phyloP scores from a whole-genome alignment of 1,139 yeast species.

The Yamadazyma dendronema region DNA sequence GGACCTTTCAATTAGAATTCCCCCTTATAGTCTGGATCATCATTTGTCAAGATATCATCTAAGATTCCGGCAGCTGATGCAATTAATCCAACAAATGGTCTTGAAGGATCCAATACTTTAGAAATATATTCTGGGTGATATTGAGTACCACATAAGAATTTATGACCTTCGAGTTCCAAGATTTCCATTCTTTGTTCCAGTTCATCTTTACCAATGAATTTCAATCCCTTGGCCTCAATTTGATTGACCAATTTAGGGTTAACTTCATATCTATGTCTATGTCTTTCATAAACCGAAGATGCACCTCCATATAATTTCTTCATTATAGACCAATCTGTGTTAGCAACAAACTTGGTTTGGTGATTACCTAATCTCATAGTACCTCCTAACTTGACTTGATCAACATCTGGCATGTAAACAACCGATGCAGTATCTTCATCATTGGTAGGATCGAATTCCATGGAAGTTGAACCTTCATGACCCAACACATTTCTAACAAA shows the following conservation, averaged over 20 bases:
- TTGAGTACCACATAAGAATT: slow-evolving; percentile 92
- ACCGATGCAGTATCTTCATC: slow-evolving; percentile 73
- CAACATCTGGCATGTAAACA: slow-evolving; percentile 98
- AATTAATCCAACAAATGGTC: slow-evolving; percentile 93
- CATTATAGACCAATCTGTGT: slow-evolving; percentile 68
- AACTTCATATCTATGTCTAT: slow-evolving; percentile 97
- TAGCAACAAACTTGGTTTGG: slow-evolving; percentile 75
- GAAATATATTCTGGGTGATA: slow-evolving; percentile 98
- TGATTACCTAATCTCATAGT: slow-evolving; percentile 98
- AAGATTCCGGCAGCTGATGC: slow-evolving; percentile 88
- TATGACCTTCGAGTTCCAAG: slow-evolving; percentile 76
- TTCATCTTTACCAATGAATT: slow-evolving; percentile 93
- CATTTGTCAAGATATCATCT: slow-evolving; percentile 53
- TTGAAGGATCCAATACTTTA: slow-evolving; percentile 92
- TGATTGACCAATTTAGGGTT: slow-evolving; percentile 75
- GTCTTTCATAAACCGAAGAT: slow-evolving; percentile 81
- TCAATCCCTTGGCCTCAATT: slow-evolving; percentile 76
- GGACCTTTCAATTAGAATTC: slow-evolving; percentile 28
- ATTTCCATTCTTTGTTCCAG: slow-evolving; percentile 90
- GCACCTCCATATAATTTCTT: slow-evolving; percentile 79
- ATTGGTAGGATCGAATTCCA: slow-evolving; percentile 72
- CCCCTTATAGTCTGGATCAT: slow-evolving; percentile 45
- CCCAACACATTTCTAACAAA: slow-evolving; percentile 83
- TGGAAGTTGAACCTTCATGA: slow-evolving; percentile 67
- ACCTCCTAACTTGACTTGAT: slow-evolving; percentile 94